Evolutionary conservation across 805 yeast species (phyloP).

Genomic region (Yamadazyma laniorum): DNA sequence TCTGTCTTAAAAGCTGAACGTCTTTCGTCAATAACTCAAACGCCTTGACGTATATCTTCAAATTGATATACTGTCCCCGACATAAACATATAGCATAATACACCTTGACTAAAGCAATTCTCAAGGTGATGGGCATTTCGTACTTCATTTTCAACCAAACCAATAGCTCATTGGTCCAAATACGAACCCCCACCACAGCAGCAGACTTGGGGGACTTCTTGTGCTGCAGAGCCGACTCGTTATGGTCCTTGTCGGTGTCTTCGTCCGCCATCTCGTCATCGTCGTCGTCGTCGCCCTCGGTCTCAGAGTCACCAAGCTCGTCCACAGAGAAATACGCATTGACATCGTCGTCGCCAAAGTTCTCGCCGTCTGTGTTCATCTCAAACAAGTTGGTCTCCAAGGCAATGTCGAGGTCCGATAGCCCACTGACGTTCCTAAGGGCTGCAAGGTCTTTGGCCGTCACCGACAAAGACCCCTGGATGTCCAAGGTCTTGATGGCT

Average conservation of each 20-base stretch:
- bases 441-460: constrained; percentile 65
- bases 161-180: constrained; percentile 84
- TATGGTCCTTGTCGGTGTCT: constrained; percentile 33
- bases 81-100: constrained; percentile 71
- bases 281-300: constrained; percentile 41
- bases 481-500: constrained; percentile 71
- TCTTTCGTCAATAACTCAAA: constrained; percentile 59
- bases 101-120: constrained; percentile 62
- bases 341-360: constrained; percentile 17
- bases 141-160: constrained; percentile 77
- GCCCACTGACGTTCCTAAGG: constrained; percentile 27
- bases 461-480: constrained; percentile 66
- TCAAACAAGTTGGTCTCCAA: constrained; percentile 54
- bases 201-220: constrained; percentile 66
- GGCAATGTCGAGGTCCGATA: constrained; percentile 45
- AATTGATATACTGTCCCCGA: constrained; percentile 65
- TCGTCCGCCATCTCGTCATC: constrained; percentile 35
- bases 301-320: constrained; percentile 17
- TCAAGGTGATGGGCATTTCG: constrained; percentile 66
- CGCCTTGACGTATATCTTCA: constrained; percentile 59
- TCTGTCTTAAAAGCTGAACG: constrained; percentile 34
- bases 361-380: constrained; percentile 14
- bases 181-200: constrained; percentile 68
- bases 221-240: constrained; percentile 47
- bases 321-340: constrained; percentile 17